Conservation (phyloP, 23 red algal species). For the Pyropia yezoensis region DNA sequence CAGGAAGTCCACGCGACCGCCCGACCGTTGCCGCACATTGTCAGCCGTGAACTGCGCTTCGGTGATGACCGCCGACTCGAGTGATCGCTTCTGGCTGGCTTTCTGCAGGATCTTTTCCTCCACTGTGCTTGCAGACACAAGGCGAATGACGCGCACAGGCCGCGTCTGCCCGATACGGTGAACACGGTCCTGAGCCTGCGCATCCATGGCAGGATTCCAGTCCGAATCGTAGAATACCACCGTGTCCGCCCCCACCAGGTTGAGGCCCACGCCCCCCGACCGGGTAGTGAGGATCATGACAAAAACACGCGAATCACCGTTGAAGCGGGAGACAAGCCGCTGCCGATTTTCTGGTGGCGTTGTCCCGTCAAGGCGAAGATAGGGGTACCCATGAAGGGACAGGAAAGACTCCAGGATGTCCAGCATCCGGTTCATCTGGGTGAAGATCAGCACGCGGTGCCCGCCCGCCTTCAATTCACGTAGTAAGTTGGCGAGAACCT, state of each 20-base stretch:
- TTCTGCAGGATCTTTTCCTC: conserved; percentile 86
- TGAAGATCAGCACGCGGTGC: conserved; percentile 89
- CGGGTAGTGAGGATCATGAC: conserved; percentile 86
- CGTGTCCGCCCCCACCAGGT: conserved; percentile 85
- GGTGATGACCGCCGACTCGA: conserved; percentile 72
- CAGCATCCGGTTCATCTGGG: conserved; percentile 91
- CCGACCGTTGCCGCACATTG: conserved; percentile 3
- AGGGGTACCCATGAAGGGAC: conserved; percentile 58
- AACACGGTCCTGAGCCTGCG: conserved; percentile 92
- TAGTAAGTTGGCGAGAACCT: conserved; percentile 51
- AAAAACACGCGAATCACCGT: conserved; percentile 67
- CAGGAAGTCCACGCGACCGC: background rate
- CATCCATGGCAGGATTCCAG: conserved; percentile 94
- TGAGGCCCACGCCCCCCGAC: conserved; percentile 81
- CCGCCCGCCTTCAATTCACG: conserved; percentile 33
- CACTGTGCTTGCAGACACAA: conserved; percentile 76
- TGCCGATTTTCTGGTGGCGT: conserved; percentile 81
- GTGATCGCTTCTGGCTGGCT: conserved; percentile 60
- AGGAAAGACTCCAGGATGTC: conserved; percentile 91
- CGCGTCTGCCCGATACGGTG: conserved; percentile 96
- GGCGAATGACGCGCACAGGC: conserved; percentile 72
- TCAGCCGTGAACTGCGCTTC: conserved; percentile 50
- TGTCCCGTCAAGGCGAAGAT: conserved; percentile 82
- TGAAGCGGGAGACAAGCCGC: conserved; percentile 81
- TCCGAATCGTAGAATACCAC: conserved; percentile 97